Conservation (phyloP, 768 basidiomycete genomes). For the Suillus plorans region DNA sequence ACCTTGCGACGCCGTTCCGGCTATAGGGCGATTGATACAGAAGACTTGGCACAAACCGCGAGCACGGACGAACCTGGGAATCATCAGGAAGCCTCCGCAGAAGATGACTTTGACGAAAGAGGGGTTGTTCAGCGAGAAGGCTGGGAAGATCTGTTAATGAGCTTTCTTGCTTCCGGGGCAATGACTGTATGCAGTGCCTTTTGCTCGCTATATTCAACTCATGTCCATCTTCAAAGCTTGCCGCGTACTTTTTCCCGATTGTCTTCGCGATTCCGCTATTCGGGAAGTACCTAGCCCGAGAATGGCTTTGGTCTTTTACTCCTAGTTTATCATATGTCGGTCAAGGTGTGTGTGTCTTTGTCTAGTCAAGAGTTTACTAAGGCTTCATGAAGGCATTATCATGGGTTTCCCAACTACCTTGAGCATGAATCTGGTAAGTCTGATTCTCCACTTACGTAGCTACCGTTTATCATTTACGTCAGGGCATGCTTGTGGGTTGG, state of each 20-base stretch:
- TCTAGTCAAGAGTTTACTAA: constrained; percentile 7
- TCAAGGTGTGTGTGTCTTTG: constrained; percentile 52
- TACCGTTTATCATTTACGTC: background rate
- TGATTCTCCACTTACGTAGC: constrained; percentile 6
- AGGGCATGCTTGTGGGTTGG: constrained; percentile 99
- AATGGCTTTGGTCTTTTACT: constrained; percentile 94
- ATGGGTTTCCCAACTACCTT: constrained; percentile 96
- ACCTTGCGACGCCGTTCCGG: constrained; percentile 54
- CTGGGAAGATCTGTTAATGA: constrained; percentile 76
- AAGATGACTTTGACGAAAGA: constrained; percentile 36
- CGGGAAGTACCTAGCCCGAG: constrained; percentile 74
- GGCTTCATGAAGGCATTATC: constrained; percentile 68
- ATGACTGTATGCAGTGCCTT: constrained; percentile 63
- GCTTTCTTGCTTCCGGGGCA: constrained; percentile 70
- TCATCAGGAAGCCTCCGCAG: constrained; percentile 23
- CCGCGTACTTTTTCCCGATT: constrained; percentile 88
- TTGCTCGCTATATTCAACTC: background rate
- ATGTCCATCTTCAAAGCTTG: constrained; percentile 48
- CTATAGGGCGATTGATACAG: constrained; percentile 44
- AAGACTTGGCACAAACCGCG: constrained; percentile 28
- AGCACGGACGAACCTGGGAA: constrained; percentile 22
- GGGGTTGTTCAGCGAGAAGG: constrained; percentile 62
- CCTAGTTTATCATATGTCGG: constrained; percentile 92
- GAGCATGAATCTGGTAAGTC: constrained; percentile 81
- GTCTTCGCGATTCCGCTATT: constrained; percentile 86